Evolutionary conservation across 2,329 filamentous ascomycete species (phyloP).

Genomic region (Akanthomyces muscarius): DNA sequence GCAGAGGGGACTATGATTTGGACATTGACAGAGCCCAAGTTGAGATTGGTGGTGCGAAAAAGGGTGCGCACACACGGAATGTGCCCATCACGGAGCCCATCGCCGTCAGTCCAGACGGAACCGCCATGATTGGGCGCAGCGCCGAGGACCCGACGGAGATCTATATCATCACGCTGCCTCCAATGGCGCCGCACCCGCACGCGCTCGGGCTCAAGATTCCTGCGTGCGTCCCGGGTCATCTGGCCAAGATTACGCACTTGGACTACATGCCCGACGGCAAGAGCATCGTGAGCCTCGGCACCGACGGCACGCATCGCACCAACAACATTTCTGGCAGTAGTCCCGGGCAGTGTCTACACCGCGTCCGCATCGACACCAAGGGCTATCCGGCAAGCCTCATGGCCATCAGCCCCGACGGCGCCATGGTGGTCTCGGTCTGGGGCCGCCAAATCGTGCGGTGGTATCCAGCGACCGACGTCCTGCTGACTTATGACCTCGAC

Average conservation of each 20-base stretch:
- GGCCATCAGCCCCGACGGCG: conserved; percentile 22
- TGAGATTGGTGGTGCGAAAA: neutral
- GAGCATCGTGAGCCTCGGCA: neutral
- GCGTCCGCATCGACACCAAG: neutral
- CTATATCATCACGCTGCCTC: neutral
- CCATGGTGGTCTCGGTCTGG: conserved; percentile 26
- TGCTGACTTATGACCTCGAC: conserved; percentile 24
- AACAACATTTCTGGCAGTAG: neutral
- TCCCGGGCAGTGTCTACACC: neutral
- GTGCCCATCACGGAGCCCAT: neutral
- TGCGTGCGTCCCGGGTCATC: neutral
- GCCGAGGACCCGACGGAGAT: neutral
- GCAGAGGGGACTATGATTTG: neutral
- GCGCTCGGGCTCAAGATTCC: neutral
- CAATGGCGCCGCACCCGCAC: too few species aligned
- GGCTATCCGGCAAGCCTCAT: neutral
- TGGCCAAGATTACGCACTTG: neutral
- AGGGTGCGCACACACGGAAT: neutral
- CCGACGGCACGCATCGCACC: neutral
- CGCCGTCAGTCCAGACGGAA: neutral
- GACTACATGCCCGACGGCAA: neutral
- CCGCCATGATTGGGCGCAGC: neutral
- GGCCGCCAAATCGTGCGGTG: conserved; percentile 25
- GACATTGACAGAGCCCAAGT: neutral
- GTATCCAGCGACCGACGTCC: conserved; percentile 21